Evolutionary conservation across 306 rosid genomes (phyloP).

Genomic region (Morella rubra): DNA sequence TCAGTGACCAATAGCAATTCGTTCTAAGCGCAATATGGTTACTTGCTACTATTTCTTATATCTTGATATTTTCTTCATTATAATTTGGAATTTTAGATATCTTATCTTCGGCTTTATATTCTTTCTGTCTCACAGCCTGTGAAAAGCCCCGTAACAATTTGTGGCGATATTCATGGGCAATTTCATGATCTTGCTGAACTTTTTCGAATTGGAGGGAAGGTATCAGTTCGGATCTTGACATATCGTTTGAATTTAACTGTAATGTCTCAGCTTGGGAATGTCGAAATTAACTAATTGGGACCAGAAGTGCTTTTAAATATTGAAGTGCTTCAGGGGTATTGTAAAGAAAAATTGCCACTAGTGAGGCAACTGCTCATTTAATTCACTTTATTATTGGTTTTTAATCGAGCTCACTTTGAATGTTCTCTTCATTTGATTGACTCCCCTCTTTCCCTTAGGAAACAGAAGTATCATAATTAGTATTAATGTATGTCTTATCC

Average conservation of each 20-base stretch:
- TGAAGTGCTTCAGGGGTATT: constrained; percentile 40
- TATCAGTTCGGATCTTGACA: constrained; percentile 45
- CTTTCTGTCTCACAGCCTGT: constrained; percentile 74
- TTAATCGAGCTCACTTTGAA: background rate
- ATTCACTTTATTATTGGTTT: constrained; percentile 23
- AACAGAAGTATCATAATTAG: background rate
- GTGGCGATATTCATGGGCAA: constrained; percentile 99
- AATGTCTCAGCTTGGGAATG: constrained; percentile 43
- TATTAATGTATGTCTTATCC: background rate
- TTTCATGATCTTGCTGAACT: constrained; percentile 99
- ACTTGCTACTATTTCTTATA: constrained; percentile 13
- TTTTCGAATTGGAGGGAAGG: constrained; percentile 99
- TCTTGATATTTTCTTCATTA: background rate
- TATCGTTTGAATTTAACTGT: constrained; percentile 34
- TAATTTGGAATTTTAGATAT: constrained; percentile 9
- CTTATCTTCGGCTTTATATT: constrained; percentile 10
- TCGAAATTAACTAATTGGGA: constrained; percentile 45
- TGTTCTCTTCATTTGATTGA: background rate
- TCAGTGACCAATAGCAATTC: background rate
- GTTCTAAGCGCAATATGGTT: constrained; percentile 1
- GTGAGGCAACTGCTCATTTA: constrained; percentile 31
- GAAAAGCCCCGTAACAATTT: constrained; percentile 97
- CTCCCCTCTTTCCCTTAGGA: background rate
- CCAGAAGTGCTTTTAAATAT: constrained; percentile 37
- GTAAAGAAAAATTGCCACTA: constrained; percentile 31